These are phyloP conservation scores for Xylaria acuta DNA, from an alignment of 495 filamentous ascomycete genomes.

Conservation along the genomic window DNA sequence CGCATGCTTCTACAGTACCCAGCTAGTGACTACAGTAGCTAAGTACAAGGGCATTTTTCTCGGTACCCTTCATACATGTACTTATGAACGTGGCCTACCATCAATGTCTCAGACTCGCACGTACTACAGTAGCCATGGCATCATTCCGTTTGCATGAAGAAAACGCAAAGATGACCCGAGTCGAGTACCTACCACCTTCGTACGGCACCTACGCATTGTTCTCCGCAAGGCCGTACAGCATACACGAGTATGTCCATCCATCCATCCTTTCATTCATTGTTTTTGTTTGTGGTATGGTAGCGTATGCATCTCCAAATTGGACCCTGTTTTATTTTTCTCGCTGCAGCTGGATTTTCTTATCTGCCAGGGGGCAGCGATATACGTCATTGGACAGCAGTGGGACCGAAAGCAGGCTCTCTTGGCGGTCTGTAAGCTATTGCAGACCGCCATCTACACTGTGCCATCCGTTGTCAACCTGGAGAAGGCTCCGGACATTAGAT, in stretches of 20 bases:
- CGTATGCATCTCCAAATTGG: constrained; percentile 14
- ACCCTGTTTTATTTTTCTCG: constrained; percentile 4
- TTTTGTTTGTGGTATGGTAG: neutral
- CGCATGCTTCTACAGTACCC: neutral
- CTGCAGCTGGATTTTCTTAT: constrained; percentile 11
- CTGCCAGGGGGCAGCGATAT: neutral
- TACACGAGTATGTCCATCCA: neutral
- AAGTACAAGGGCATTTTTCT: constrained; percentile 6
- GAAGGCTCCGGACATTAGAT: constrained; percentile 9
- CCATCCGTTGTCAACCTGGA: neutral
- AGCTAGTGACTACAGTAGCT: too few species aligned
- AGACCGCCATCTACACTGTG: constrained; percentile 16
- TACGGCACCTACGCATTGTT: neutral
- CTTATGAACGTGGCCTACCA: neutral
- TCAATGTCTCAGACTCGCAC: neutral
- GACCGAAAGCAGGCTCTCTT: constrained; percentile 16
- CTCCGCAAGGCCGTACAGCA: neutral
- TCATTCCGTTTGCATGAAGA: neutral
- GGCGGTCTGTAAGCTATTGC: neutral
- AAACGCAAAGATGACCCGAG: constrained; percentile 2
- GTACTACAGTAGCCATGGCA: neutral
- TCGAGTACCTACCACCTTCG: neutral
- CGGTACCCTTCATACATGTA: neutral
- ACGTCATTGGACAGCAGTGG: constrained; percentile 19
- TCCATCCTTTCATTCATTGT: neutral